These are phyloP conservation scores for Phytopythium delawarense DNA, from an alignment of 352 stramenopile species.

Conservation along the genomic window DNA sequence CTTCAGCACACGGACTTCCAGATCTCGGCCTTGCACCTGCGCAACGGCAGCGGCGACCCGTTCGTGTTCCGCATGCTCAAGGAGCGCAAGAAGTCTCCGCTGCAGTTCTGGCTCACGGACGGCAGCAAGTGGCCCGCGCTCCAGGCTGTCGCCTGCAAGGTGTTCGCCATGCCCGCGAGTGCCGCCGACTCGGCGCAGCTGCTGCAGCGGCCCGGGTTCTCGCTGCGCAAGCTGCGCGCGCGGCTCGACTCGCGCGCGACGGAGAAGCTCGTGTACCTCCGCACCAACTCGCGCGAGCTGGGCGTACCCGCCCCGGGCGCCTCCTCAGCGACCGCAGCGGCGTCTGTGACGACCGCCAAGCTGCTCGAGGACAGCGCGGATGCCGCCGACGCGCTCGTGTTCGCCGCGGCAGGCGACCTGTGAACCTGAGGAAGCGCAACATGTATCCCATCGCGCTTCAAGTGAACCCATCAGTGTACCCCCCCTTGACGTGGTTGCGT, in stretches of 20 bases:
- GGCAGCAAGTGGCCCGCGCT: constrained; percentile 41
- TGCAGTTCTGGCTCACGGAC: constrained; percentile 56
- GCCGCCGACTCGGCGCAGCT: constrained; percentile 9
- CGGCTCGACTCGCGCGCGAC: constrained; percentile 10
- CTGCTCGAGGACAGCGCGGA: constrained; percentile 4
- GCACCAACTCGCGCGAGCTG: constrained; percentile 24
- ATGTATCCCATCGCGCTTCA: background rate
- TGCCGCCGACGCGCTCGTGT: background rate
- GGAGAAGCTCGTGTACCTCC: constrained; percentile 32
- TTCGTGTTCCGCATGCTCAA: constrained; percentile 40
- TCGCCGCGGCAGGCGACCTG: background rate
- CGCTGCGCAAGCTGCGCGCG: constrained; percentile 11
- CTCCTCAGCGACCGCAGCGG: background rate
- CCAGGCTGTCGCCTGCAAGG: constrained; percentile 33
- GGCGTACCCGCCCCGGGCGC: background rate
- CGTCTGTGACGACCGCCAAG: background rate
- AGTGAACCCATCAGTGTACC: background rate
- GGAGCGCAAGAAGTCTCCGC: constrained; percentile 40
- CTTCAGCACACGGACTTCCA: constrained; percentile 48
- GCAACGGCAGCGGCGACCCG: constrained; percentile 22
- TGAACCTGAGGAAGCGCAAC: background rate
- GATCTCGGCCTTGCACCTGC: constrained; percentile 25
- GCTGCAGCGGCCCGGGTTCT: constrained; percentile 6
- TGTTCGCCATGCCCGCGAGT: constrained; percentile 34
- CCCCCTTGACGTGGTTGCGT: too few relatives aligned